These are phyloP conservation scores for Melastoma candidum DNA, from an alignment of 441 rosid genomes.

Conservation along the genomic window DNA sequence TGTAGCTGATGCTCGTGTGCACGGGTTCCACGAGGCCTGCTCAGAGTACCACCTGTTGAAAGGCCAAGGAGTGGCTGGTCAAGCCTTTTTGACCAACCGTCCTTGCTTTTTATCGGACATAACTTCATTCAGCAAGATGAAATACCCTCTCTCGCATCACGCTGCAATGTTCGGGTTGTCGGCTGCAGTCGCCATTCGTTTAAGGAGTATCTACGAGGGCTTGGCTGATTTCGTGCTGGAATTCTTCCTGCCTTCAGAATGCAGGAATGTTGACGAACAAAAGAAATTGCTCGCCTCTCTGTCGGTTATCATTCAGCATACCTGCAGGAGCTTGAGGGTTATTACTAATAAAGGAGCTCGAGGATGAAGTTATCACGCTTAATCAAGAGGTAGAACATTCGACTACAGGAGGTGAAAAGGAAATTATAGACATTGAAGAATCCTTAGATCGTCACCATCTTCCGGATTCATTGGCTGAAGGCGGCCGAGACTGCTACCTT, in stretches of 20 bases:
- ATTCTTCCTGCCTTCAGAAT: conserved; percentile 76
- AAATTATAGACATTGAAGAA: conserved; percentile 24
- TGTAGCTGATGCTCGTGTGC: conserved; percentile 40
- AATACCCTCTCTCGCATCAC: conserved; percentile 88
- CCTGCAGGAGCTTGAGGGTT: conserved; percentile 57
- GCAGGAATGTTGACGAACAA: conserved; percentile 48
- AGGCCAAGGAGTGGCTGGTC: conserved; percentile 86
- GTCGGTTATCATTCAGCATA: conserved; percentile 55
- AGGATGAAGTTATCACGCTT: conserved; percentile 33
- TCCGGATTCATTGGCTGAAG: conserved; percentile 31
- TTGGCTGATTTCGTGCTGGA: conserved; percentile 68
- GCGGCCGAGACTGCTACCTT: conserved; percentile 26
- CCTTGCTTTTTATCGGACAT: conserved; percentile 77
- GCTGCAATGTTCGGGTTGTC: conserved; percentile 67
- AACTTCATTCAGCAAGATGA: conserved; percentile 42
- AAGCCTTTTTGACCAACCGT: conserved; percentile 72
- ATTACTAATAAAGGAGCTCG: conserved; percentile 57
- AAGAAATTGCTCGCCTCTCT: conserved; percentile 57
- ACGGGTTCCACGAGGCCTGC: conserved; percentile 72
- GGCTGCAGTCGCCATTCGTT: conserved; percentile 80
- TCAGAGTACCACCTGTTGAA: conserved; percentile 85
- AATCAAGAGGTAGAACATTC: background rate
- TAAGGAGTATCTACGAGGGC: conserved; percentile 61
- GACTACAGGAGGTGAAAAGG: conserved; percentile 9
- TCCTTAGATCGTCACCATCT: conserved; percentile 13